Percentiles rank a stretch among this genome's conserved stretches.
Conservation (phyloP, 306 rosid genomes). For the Fagus sylvatica region DNA sequence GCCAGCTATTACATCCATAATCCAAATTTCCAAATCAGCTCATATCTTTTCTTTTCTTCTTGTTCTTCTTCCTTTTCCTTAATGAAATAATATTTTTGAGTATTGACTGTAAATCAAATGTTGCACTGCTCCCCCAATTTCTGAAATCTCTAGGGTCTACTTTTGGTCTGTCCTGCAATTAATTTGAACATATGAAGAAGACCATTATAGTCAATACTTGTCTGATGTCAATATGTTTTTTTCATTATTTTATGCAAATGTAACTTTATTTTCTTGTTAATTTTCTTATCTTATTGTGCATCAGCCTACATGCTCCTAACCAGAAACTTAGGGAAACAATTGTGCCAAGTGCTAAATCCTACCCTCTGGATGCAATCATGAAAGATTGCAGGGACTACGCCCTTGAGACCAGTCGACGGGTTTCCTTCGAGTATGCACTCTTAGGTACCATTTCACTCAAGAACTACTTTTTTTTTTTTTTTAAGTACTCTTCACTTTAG, state of each 20-base stretch:
- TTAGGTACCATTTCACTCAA: conserved; percentile 59
- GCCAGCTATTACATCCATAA: background rate
- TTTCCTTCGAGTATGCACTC: conserved; percentile 93
- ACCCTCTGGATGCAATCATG: conserved; percentile 87
- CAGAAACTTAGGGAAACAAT: conserved; percentile 91
- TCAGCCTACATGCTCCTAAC: conserved; percentile 95
- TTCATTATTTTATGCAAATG: background rate
- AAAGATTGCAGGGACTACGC: conserved; percentile 77
- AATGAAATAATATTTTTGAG: background rate
- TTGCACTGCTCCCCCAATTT: background rate
- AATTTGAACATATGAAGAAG: too few species aligned
- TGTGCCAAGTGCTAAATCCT: conserved; percentile 96
- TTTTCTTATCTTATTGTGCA: conserved; percentile 20
- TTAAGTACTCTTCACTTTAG: background rate
- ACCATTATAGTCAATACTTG: background rate
- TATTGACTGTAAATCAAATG: background rate
- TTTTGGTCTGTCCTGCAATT: background rate
- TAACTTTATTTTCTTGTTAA: background rate
- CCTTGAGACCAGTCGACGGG: conserved; percentile 71
- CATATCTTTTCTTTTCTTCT: too few species aligned
- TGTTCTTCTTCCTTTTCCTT: too few species aligned
- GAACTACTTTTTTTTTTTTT: background rate
- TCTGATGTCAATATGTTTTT: background rate
- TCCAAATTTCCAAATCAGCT: too few species aligned
- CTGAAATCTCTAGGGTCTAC: background rate